Evolutionary conservation across 1,284 basidiomycete species (phyloP), one percentile per base, ranked within the genome.

Genomic region (Sphagnurus paluster): DNA sequence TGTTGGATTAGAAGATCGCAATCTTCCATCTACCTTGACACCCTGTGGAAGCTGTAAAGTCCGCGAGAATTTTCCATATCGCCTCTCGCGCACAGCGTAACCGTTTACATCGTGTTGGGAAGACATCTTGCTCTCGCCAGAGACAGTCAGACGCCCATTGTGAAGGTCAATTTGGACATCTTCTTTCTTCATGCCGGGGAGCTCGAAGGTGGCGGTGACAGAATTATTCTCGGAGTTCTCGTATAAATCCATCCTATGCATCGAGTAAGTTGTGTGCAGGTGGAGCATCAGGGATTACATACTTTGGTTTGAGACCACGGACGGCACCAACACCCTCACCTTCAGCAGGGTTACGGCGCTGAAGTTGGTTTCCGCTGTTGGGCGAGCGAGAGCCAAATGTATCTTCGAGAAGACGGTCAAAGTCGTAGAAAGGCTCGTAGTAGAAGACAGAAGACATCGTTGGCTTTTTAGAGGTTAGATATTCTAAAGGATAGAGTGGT

Each of bases 341-440:
- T 2, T 51, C 50, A n/a, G 33, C 30, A 11, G 4, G 30, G 16
- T 26, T 35, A 14, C 54, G 57, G 14, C 56, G 58, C 36, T 52
- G 52, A 16, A 43, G 25, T n/a, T 54, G 47, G 17, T 33, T 29
- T n/a, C 7, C 29, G 23, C 26, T 24, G 21, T 21, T 39, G 25
- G 34, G 20, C n/a, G 29, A 41, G n/a, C 44, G 52, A 30, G 70
- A 49, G 20, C 55, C 60, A 47, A 76, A 63, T 2, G 71, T 66
- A 24, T 78, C 70, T 53, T 79, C 74, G 41, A 80, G 67, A 56
- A 79, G 62, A 51, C 71, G 72, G 28, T 77, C 74, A 36, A 78
- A 71, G 52, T 76, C 72, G 55, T 70, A 71, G 66, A 74, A 70
- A 19, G 77, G 75, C 42, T 79, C 74, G 63, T 75, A 73, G 59